Base-by-base conservation (phyloP, 2,329 filamentous ascomycete genomes). In the Apiospora aurea region DNA sequence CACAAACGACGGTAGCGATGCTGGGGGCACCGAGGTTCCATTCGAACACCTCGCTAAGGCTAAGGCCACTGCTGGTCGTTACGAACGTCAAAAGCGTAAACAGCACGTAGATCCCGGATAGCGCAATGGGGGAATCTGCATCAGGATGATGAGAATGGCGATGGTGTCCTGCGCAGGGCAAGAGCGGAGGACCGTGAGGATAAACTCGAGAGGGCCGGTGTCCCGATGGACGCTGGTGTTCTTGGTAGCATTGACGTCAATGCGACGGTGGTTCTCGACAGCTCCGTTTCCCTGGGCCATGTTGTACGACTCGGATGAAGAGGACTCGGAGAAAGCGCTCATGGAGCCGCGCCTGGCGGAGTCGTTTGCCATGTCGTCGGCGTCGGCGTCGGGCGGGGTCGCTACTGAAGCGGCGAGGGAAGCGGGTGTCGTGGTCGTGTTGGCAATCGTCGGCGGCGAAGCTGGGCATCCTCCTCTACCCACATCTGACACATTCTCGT, bases 11-110 rank as follows among this genome's bases (percentile, higher is more conserved):
- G 8, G 94, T 97, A 72, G 93, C 92, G 73, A 97, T 85, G 8
- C 95, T 97, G 26, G 95, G 95, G 61, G 94, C 95, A 74, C 94
- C 94, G 69, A 94, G 90, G 74, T 94, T 93, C 73, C 93, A 93
- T 80, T 97, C 94, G 80, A 98, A 95, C 77, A 98, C 94, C 81
- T 98, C 95, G 81, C 93, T 94, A 78, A 97, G 90, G 79, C 94
- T 96, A 74, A 95, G 85, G 75, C 93, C 93, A 73, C 94, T 91
- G 79, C 93, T 93, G 70, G 92, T 92, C 72, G 92, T 94, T 75
- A 97, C 94, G 80, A 98, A 97, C 67, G 95, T 98, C 80, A 98
- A 89, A 75, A 95, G 92, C 76, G 96, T 95, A 83, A 98, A 98
- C 76, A 97, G 89, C 80, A 95, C 92, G 83, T 98, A 97, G 78